These are phyloP conservation scores for Agaricus sinodeliciosus DNA, from an alignment of 768 basidiomycete genomes.

Conservation along the genomic window DNA sequence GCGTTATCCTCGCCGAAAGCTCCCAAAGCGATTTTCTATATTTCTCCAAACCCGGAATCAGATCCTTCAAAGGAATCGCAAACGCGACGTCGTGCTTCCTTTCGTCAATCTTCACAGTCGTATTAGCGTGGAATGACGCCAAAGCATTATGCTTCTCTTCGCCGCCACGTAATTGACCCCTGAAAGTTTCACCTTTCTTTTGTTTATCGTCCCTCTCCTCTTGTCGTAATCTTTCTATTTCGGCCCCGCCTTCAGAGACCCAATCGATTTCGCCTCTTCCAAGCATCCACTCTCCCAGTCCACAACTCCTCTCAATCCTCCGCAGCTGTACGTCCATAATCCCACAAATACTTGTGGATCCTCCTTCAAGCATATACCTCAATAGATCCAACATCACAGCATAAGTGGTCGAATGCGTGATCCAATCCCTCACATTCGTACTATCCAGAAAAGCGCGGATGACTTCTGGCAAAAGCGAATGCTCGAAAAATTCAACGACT, in stretches of 20 bases:
- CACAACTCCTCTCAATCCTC: slow-evolving; percentile 15
- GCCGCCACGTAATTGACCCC: slow-evolving; percentile 5
- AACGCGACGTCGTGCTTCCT: slow-evolving; percentile 7
- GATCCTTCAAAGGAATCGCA: slow-evolving; percentile 19
- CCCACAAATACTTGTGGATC: slow-evolving; percentile 9
- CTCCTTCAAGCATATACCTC: slow-evolving; percentile 12
- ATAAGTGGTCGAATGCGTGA: slow-evolving; percentile 28
- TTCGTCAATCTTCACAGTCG: neutral
- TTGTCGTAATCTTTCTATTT: neutral
- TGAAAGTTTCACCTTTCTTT: neutral
- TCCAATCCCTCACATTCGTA: slow-evolving; percentile 27
- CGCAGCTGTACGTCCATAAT: slow-evolving; percentile 17
- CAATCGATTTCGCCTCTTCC: slow-evolving; percentile 13
- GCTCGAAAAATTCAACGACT: slow-evolving; percentile 1
- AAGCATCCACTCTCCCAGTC: slow-evolving; percentile 18
- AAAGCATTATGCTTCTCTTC: slow-evolving; percentile 3
- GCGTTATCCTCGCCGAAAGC: slow-evolving; percentile 24
- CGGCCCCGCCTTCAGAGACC: slow-evolving; percentile 2
- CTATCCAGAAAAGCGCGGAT: slow-evolving; percentile 25
- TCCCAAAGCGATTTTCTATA: slow-evolving; percentile 22
- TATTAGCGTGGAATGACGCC: neutral
- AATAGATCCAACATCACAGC: slow-evolving; percentile 23
- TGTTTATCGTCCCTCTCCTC: neutral
- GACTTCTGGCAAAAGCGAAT: slow-evolving; percentile 24
- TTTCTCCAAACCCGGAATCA: slow-evolving; percentile 5